A percentile compares a stretch with the other conserved stretches of the same genome.
These are phyloP conservation scores for Jamesozyma lodderae DNA, from an alignment of 805 yeast species.

Conservation along the genomic window DNA sequence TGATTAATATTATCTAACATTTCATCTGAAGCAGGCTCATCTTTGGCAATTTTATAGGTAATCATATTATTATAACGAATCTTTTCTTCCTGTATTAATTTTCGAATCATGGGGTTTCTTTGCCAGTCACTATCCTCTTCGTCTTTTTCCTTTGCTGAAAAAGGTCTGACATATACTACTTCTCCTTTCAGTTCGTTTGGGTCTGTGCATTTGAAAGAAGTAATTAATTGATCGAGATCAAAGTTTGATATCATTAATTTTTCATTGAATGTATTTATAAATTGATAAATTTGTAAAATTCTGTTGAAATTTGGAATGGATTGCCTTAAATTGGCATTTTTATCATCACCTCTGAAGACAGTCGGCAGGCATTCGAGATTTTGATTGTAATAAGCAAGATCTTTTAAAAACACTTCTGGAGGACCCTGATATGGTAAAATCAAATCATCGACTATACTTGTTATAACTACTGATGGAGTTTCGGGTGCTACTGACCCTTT, in stretches of 20 bases:
- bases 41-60: slow-evolving; percentile 12
- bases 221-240: slow-evolving; percentile 24
- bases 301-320: slow-evolving; percentile 16
- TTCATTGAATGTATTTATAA: slow-evolving; percentile 24
- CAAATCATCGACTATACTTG: slow-evolving; percentile 23
- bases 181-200: slow-evolving; percentile 24
- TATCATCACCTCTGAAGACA: neutral
- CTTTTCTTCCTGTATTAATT: slow-evolving; percentile 9
- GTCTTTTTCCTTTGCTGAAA: neutral
- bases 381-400: slow-evolving; percentile 17
- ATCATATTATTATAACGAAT: slow-evolving; percentile 5
- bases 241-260: slow-evolving; percentile 20
- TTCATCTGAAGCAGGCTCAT: slow-evolving; percentile 21
- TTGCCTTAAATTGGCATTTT: neutral
- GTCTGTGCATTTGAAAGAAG: slow-evolving; percentile 24
- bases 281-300: slow-evolving; percentile 25
- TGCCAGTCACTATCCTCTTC: slow-evolving; percentile 17
- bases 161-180: slow-evolving; percentile 13
- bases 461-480: slow-evolving; percentile 7
- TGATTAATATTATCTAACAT: slow-evolving; percentile 18
- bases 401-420: slow-evolving; percentile 11
- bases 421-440: slow-evolving; percentile 20
- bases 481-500: neutral
- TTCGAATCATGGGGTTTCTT: slow-evolving; percentile 15
- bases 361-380: slow-evolving; percentile 16